Conservation (phyloP, 2,329 filamentous ascomycete genomes). For the Fusarium nematophilum region DNA sequence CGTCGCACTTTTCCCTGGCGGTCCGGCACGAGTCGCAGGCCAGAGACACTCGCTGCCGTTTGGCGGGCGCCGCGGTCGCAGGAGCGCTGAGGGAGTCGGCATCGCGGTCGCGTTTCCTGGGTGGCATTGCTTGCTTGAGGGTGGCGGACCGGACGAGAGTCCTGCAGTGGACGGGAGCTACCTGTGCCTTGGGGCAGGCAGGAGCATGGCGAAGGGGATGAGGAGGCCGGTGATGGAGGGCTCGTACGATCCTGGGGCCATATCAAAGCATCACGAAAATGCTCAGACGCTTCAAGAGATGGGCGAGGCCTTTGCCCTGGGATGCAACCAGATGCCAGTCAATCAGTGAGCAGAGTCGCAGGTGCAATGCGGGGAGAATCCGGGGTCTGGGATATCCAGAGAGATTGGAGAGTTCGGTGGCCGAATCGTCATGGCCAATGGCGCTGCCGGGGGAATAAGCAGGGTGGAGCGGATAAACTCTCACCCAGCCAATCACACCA, state of each 20-base stretch:
- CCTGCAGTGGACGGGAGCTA: conserved; percentile 34
- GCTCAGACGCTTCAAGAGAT: conserved; percentile 25
- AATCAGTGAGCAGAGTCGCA: no score
- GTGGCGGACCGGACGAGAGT: conserved; percentile 20
- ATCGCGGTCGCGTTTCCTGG: conserved; percentile 50
- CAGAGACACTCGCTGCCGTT: conserved; percentile 73
- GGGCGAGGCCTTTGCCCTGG: conserved; percentile 30
- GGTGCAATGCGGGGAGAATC: conserved; percentile 44
- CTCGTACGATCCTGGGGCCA: conserved; percentile 39
- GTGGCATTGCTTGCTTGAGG: conserved; percentile 52
- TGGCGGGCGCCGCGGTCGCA: conserved; percentile 49
- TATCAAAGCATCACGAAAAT: conserved; percentile 28
- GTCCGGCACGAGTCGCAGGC: conserved; percentile 77
- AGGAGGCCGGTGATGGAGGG: conserved; percentile 9
- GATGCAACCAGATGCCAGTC: conserved; percentile 19
- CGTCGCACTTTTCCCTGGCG: conserved; percentile 79
- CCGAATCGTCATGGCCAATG: conserved; percentile 33
- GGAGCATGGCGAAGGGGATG: conserved; percentile 38
- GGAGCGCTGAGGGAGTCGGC: conserved; percentile 41
- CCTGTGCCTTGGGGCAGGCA: conserved; percentile 36
- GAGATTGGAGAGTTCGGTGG: conserved; percentile 20
- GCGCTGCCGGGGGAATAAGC: neutral
- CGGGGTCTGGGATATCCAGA: conserved; percentile 39
- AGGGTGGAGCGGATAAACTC: conserved; percentile 39
- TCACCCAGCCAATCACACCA: conserved; percentile 38